phyloP scores from a whole-genome alignment of 2,329 filamentous ascomycete genomes.

The Purpureocillium lavendulum region DNA sequence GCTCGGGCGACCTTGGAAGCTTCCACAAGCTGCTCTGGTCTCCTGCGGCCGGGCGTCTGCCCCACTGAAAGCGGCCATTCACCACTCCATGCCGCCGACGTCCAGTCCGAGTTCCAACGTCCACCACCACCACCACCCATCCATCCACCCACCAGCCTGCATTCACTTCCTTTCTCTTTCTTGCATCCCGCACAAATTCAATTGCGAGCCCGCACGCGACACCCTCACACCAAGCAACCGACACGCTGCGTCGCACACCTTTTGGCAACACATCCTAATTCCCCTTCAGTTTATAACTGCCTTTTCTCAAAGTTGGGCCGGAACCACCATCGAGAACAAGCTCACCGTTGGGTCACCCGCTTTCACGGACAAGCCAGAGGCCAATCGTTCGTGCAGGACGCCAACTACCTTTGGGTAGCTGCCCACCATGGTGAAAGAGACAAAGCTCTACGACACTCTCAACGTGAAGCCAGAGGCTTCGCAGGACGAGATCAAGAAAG shows the following conservation, averaged over 20 bases:
- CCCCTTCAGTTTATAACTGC: too few relatives aligned
- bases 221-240: constrained; percentile 2
- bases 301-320: too few relatives aligned
- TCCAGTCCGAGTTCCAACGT: constrained; percentile 6
- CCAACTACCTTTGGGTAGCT: not conserved
- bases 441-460: constrained; percentile 87
- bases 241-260: too few relatives aligned
- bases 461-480: constrained; percentile 69
- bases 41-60: too few relatives aligned
- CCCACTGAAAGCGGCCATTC: not conserved
- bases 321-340: too few relatives aligned
- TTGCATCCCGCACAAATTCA: not conserved
- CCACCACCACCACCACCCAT: constrained; percentile 9
- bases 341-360: too few relatives aligned
- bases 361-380: too few relatives aligned
- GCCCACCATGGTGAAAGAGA: constrained; percentile 79
- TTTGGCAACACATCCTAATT: too few relatives aligned
- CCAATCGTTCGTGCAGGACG: too few relatives aligned
- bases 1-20: too few relatives aligned
- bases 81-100: constrained; percentile 9
- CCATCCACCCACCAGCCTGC: constrained; percentile 5
- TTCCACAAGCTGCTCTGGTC: too few relatives aligned
- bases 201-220: not conserved
- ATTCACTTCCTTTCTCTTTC: not conserved
- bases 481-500: constrained; percentile 97